Evolutionary conservation across 192 early-diverging fungal genomes (phyloP), one percentile per base, ranked within the genome.

Genomic region (Entomortierella lignicola): DNA sequence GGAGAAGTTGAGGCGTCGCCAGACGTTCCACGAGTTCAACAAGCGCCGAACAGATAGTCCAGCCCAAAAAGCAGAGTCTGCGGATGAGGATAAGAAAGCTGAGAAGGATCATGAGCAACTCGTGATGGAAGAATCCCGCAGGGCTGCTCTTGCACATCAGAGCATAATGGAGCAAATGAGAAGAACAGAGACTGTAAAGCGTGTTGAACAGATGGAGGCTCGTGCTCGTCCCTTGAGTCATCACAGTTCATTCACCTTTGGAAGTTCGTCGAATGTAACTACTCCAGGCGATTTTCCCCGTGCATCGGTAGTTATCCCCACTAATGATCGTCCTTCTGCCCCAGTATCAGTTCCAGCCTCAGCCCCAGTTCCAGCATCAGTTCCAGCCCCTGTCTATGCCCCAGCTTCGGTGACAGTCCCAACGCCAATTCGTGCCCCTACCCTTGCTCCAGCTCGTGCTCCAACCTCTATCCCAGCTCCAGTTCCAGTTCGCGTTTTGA

Each of bases 281-380:
- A 71, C 69, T 11, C 72, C 72, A n/a, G 72, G 72, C 27, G 64
- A 67, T 17, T 75, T 75, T 37, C 65, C 72, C 10, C 58, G 43
- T 2, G 21, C n/a, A n/a, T n/a, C n/a, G n/a, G n/a, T n/a, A n/a
- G n/a, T n/a, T n/a, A n/a, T n/a, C n/a, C n/a, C n/a, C n/a, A n/a
- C n/a, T n/a, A n/a, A n/a, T n/a, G n/a, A n/a, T n/a, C n/a, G n/a
- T n/a, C n/a, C n/a, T n/a, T n/a, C n/a, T n/a, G n/a, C n/a, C n/a
- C n/a, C n/a, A n/a, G n/a, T 48, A 55, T 58, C 72, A 30, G 34
- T 55, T 13, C 26, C 53, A 20, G 41, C 32, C 23, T 55, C 50
- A 17, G 39, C 39, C 6, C 39, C 39, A 6, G 39, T 13, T 10
- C 39, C 39, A 10, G 41, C 57, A 55, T 58, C 72, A 30, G 44